phyloP scores from a whole-genome alignment of 2,329 filamentous ascomycete species.

The Nemania sp. region DNA sequence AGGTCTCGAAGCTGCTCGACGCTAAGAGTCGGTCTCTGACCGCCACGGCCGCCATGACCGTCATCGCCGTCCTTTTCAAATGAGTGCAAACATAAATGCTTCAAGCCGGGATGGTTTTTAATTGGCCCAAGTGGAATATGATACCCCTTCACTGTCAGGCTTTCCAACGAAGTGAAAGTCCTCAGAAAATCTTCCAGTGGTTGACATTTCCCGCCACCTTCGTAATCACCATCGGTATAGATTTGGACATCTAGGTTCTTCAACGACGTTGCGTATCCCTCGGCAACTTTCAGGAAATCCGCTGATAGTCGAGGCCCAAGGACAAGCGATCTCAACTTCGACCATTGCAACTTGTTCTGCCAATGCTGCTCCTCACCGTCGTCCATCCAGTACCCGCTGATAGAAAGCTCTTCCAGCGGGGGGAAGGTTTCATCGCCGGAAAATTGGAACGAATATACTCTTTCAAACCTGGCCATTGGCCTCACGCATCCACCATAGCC shows the following conservation, averaged over 20 bases:
- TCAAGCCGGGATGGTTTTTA: constrained; percentile 9
- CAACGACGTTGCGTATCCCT: neutral
- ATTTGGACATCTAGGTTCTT: neutral
- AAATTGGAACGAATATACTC: neutral
- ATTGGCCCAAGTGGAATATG: neutral
- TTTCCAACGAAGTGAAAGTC: constrained; percentile 13
- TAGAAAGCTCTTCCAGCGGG: constrained; percentile 10
- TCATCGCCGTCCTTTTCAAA: neutral
- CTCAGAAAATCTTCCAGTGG: neutral
- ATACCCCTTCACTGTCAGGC: constrained; percentile 13
- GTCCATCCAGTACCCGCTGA: neutral
- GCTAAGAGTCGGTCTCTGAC: neutral
- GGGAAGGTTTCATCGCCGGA: constrained; percentile 11
- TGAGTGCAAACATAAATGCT: constrained; percentile 13
- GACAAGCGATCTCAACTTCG: constrained; percentile 12
- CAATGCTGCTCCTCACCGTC: neutral
- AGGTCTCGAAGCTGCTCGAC: constrained; percentile 12
- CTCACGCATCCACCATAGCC: constrained; percentile 14
- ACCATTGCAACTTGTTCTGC: constrained; percentile 9
- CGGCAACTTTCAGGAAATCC: constrained; percentile 2
- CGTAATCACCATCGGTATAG: neutral
- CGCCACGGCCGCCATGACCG: too few relatives aligned
- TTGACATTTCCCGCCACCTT: neutral
- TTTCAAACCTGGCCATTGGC: neutral
- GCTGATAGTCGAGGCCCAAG: constrained; percentile 6